Evolutionary conservation across 768 basidiomycete species (phyloP).

Genomic region (Leucogyrophana mollusca): DNA sequence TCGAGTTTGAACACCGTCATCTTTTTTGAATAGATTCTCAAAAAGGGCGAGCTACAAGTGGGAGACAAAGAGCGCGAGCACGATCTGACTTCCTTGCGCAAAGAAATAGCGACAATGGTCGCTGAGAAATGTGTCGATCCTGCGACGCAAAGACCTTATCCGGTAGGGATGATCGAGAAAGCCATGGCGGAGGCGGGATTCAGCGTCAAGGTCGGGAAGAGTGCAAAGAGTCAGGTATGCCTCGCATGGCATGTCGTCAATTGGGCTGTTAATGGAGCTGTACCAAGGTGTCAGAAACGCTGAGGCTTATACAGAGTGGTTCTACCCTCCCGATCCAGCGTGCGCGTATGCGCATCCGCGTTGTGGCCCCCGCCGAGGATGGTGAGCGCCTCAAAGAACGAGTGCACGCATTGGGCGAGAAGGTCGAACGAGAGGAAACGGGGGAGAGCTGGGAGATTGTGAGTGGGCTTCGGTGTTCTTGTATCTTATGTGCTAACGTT

Average conservation of each 20-base stretch:
- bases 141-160: slow-evolving; percentile 81
- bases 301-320: slow-evolving; percentile 77
- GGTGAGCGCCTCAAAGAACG: slow-evolving; percentile 68
- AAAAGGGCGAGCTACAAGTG: slow-evolving; percentile 96
- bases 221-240: slow-evolving; percentile 88
- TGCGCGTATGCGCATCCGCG: slow-evolving; percentile 87
- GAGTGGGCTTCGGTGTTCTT: slow-evolving; percentile 29
- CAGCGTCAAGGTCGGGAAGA: slow-evolving; percentile 85
- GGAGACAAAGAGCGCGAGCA: slow-evolving; percentile 96
- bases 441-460: slow-evolving; percentile 87
- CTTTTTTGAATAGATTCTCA: slow-evolving; percentile 65
- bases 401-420: slow-evolving; percentile 72
- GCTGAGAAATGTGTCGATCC: slow-evolving; percentile 97
- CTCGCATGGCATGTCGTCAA: neutral
- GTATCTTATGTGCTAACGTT: slow-evolving; percentile 10
- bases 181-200: slow-evolving; percentile 95
- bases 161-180: slow-evolving; percentile 96
- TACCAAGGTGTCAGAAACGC: slow-evolving; percentile 79
- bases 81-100: slow-evolving; percentile 75
- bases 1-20: neutral
- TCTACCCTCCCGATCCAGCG: slow-evolving; percentile 91
- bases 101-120: slow-evolving; percentile 91
- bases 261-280: slow-evolving; percentile 1
- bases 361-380: slow-evolving; percentile 68
- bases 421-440: slow-evolving; percentile 80